A percentile compares a stretch with the other conserved stretches of the same genome.
Evolutionary conservation across 768 basidiomycete genomes (phyloP).

Genomic region (Paxillus rubicundulus): DNA sequence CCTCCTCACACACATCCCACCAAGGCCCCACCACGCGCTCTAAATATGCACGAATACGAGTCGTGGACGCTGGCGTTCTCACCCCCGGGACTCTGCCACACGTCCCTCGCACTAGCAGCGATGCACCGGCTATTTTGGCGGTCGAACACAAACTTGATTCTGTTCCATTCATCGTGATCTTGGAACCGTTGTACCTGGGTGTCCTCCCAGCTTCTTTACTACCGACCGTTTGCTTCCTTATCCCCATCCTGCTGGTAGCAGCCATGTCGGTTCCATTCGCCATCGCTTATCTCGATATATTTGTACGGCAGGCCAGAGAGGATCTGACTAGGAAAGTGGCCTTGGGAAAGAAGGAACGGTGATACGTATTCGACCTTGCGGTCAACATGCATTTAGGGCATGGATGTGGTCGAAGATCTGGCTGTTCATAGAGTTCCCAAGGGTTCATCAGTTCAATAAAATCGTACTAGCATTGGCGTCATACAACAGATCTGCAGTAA

Average conservation of each 20-base stretch:
- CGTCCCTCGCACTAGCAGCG: slow-evolving; percentile 7
- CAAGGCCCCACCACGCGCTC: slow-evolving; percentile 32
- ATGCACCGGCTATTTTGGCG: slow-evolving; percentile 12
- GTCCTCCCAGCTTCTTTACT: slow-evolving; percentile 55
- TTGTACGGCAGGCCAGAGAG: slow-evolving; percentile 21
- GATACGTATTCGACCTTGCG: slow-evolving; percentile 15
- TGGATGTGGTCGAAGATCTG: slow-evolving; percentile 12
- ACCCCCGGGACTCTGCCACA: slow-evolving; percentile 31
- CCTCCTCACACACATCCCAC: slow-evolving; percentile 2
- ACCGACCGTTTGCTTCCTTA: slow-evolving; percentile 31
- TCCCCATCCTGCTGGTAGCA: slow-evolving; percentile 28
- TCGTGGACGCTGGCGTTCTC: slow-evolving; percentile 51
- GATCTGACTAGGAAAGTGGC: slow-evolving; percentile 13
- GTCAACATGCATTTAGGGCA: slow-evolving; percentile 25
- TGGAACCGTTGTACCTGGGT: slow-evolving; percentile 63
- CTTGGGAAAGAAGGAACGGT: slow-evolving; percentile 17
- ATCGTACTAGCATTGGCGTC: slow-evolving; percentile 1
- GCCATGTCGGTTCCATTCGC: slow-evolving; percentile 14
- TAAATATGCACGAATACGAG: slow-evolving; percentile 57
- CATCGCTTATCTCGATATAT: slow-evolving; percentile 21
- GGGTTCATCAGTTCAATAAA: neutral
- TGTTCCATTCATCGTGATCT: slow-evolving; percentile 49
- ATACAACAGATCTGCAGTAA: slow-evolving; percentile 1
- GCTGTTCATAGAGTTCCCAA: neutral
- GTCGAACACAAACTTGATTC: slow-evolving; percentile 34